phyloP scores from a whole-genome alignment of 345 rosid genomes.

The Citrus cavaleriei region DNA sequence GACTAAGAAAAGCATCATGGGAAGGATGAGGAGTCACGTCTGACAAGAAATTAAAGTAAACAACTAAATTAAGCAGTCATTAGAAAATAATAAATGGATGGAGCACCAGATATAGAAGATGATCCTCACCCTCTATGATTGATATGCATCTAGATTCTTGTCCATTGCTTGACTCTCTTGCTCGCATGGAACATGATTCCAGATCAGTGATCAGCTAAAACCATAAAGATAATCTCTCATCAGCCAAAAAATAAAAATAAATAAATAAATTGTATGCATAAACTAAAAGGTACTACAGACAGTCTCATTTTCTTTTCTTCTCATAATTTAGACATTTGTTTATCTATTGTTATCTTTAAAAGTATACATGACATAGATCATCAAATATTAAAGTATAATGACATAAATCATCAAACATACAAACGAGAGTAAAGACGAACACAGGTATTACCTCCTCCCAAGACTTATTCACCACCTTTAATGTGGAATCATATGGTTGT shows the following conservation, averaged over 20 bases:
- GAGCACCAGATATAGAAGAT: not conserved
- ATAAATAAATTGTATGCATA: not conserved
- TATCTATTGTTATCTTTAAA: not conserved
- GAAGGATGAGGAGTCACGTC: slow-evolving; percentile 42
- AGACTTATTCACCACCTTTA: slow-evolving; percentile 59
- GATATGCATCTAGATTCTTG: slow-evolving; percentile 26
- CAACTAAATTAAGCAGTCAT: not conserved
- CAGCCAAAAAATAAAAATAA: not conserved
- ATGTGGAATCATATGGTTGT: slow-evolving; percentile 46
- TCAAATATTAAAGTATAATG: not conserved
- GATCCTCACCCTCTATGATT: slow-evolving; percentile 42
- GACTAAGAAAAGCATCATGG: slow-evolving; percentile 61
- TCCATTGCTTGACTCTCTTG: slow-evolving; percentile 40
- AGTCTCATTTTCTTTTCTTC: not conserved
- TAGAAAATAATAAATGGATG: not conserved
- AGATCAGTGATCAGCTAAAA: slow-evolving; percentile 58
- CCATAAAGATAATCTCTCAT: slow-evolving; percentile 20
- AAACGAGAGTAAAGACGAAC: slow-evolving; percentile 3
- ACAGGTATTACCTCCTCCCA: slow-evolving; percentile 60
- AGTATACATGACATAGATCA: not conserved
- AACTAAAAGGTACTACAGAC: not conserved
- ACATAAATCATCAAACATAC: not conserved
- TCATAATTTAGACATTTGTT: not conserved
- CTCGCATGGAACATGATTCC: slow-evolving; percentile 50
- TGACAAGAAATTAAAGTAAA: slow-evolving; percentile 29